phyloP scores from a whole-genome alignment of 768 basidiomycete species.

The Agaricus subrufescens region DNA sequence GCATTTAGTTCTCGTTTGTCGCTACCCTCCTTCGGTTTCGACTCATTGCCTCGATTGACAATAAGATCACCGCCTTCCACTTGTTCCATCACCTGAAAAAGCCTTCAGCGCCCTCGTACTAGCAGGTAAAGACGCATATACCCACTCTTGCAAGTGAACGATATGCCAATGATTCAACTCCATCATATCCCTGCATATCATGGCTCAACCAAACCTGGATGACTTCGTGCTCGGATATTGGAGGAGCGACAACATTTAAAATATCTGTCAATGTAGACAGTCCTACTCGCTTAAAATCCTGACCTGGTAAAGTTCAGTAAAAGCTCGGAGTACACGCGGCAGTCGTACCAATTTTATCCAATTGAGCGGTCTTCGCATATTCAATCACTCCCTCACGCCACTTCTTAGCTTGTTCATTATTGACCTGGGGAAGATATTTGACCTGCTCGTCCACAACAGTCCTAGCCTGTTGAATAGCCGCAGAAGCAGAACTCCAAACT shows the following conservation, averaged over 20 bases:
- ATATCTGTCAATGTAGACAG: constrained; percentile 88
- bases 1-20: constrained; percentile 67
- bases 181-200: constrained; percentile 96
- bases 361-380: constrained; percentile 84
- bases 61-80: constrained; percentile 89
- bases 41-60: constrained; percentile 79
- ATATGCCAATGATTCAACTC: constrained; percentile 92
- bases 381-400: constrained; percentile 84
- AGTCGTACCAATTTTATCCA: constrained; percentile 81
- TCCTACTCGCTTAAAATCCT: constrained; percentile 86
- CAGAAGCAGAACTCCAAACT: constrained; percentile 86
- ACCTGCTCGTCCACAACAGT: constrained; percentile 91
- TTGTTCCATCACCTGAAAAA: constrained; percentile 83
- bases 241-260: constrained; percentile 94
- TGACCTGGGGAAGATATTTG: constrained; percentile 62
- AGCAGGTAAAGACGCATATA: constrained; percentile 3
- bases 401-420: constrained; percentile 83
- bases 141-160: constrained; percentile 75
- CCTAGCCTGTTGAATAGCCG: constrained; percentile 83
- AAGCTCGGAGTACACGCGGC: background rate
- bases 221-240: constrained; percentile 97
- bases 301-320: constrained; percentile 43
- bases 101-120: background rate
- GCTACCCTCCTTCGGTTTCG: constrained; percentile 57
- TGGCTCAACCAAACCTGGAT: constrained; percentile 95